Evolutionary conservation across 306 rosid species (phyloP), one percentile per base, ranked within the genome.

Genomic region (Rubus parviflorus): DNA sequence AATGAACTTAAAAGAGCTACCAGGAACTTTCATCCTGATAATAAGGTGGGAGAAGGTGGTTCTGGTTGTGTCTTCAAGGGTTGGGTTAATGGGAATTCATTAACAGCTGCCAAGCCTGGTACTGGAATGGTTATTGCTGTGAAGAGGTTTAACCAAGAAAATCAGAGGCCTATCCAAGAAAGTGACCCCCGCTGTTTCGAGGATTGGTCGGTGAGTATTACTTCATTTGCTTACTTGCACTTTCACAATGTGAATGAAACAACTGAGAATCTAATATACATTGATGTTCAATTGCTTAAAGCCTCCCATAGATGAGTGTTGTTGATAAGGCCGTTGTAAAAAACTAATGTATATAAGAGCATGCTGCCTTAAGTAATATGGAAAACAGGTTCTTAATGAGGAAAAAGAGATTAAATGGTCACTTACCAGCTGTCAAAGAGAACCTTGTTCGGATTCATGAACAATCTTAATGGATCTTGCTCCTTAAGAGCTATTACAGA

Each of bases 101-200:
- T 14, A 15, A 49, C 54, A 3, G 90, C 97, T 20, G 84, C 86
- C 78, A 94, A 45, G 85, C 91, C 98, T 5, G 95, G 98, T 40
- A 90, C 87, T 35, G 54, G 54, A 12, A 49, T 14, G 19, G 16
- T 15, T 2, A 14, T 49, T 49, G 54, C 54, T 15, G 54, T 14
- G 19, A 49, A 49, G 46, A 42, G 46, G 17, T 1, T 49, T 14
- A 49, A 14, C 54, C 17, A 49, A 49, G 54, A 49, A 13, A 49
- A 12, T 49, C 4, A n/a, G n/a, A n/a, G n/a, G n/a, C n/a, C n/a
- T n/a, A n/a, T n/a, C n/a, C n/a, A n/a, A n/a, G n/a, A n/a, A n/a
- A n/a, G n/a, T n/a, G n/a, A n/a, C n/a, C n/a, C n/a, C n/a, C n/a
- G n/a, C n/a, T n/a, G n/a, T 49, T 12, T 0, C 14, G 17, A 42